Conservation (phyloP, 2,329 filamentous ascomycete species). For the Westerdykella ornata region DNA sequence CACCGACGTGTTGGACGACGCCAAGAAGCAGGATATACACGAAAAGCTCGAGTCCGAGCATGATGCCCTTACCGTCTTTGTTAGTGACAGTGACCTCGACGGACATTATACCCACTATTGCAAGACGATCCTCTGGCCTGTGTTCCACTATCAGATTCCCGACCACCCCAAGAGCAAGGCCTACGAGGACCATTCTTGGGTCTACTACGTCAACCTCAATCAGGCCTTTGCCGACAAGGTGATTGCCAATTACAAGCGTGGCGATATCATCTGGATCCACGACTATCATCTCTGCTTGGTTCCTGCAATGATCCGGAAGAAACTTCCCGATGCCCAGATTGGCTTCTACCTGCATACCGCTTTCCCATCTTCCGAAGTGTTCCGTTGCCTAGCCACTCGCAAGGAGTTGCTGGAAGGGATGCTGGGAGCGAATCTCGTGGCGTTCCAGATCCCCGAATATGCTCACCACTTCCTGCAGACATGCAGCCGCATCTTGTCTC, state of each 20-base stretch:
- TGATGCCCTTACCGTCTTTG: conserved; percentile 76
- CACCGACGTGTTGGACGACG: conserved; percentile 72
- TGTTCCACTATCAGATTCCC: conserved; percentile 96
- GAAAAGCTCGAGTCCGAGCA: conserved; percentile 74
- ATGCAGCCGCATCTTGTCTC: conserved; percentile 82
- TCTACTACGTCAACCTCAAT: conserved; percentile 88
- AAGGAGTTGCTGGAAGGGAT: conserved; percentile 86
- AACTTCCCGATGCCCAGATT: conserved; percentile 87
- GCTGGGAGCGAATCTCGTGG: conserved; percentile 84
- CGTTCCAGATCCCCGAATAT: conserved; percentile 92
- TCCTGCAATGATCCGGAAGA: conserved; percentile 80
- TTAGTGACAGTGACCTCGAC: conserved; percentile 86
- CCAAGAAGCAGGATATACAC: conserved; percentile 75
- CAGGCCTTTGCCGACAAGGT: conserved; percentile 89
- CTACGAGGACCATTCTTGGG: conserved; percentile 94
- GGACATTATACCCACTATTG: conserved; percentile 94
- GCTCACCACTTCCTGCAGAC: conserved; percentile 92
- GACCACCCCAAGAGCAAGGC: conserved; percentile 98
- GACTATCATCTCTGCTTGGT: conserved; percentile 92
- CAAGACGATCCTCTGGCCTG: conserved; percentile 96
- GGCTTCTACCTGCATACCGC: conserved; percentile 94
- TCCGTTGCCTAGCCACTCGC: conserved; percentile 80
- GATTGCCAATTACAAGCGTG: conserved; percentile 84
- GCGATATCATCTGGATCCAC: conserved; percentile 90
- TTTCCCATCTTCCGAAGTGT: conserved; percentile 93